Evolutionary conservation across 2,329 filamentous ascomycete genomes (phyloP), one percentile per base, ranked within the genome.

Genomic region (Stachybotrys elegans): DNA sequence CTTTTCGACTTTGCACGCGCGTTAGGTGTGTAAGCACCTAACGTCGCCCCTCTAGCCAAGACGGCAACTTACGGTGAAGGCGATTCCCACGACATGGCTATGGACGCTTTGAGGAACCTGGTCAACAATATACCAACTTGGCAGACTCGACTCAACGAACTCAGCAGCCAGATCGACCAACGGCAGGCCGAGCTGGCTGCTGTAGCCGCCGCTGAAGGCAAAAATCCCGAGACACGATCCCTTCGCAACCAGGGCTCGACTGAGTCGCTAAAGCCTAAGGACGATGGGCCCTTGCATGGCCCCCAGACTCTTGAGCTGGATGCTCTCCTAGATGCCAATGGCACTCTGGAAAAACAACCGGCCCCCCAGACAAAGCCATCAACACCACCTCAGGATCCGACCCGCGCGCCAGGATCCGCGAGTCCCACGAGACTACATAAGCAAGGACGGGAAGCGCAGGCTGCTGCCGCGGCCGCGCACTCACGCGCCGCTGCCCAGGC

Each of bases 131-230:
- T 82, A 34, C 81, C 80, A 14, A 72, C 76, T 57, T 84, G 81
- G 81, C 65, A 77, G 29, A 66, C 66, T 46, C 72, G 76, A 19
- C 70, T 84, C 36, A 76, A 82, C 48, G 75, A 81, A 42, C 71
- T 84, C 45, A 81, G 72, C 55, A 68, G 70, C 47, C 75, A 84
- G 59, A 81, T 84, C 46, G 73, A 79, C 46, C 68, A 75, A 55
- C 78, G 81, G 46, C 81, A 84, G 65, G 63, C 68, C 41, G 79
- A 83, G 56, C 68, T 84, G 44, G 80, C 79, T 27, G 68, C 69
- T 45, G 58, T 77, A 44, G 65, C 61, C 32, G 53, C 56, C 35
- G 50, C 52, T 13, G 53, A 57, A 34, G 48, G 52, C n/a, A 56
- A 53, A 42, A 54, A 44, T 25, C 41, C 55, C 23, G 58, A 63